phyloP scores from a whole-genome alignment of 306 rosid genomes.

The Benincasa hispida region DNA sequence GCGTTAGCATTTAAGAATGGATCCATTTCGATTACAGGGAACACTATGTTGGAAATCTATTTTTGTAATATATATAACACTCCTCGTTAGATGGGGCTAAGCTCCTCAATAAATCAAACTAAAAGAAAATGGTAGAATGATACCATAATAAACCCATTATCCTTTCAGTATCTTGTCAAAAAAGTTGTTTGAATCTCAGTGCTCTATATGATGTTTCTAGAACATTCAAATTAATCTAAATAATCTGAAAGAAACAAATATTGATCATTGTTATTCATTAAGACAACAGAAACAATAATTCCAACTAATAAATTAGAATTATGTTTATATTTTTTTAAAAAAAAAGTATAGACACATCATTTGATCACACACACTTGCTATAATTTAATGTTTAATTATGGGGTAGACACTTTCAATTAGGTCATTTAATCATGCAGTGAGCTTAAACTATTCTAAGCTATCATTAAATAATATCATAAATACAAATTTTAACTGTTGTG shows the following conservation, averaged over 20 bases:
- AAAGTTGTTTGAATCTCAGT: not conserved
- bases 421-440: not conserved
- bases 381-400: not conserved
- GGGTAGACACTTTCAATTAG: not conserved
- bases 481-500: too few species aligned
- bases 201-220: too few species aligned
- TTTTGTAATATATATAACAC: too few species aligned
- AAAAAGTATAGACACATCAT: not conserved
- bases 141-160: too few species aligned
- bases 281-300: too few species aligned
- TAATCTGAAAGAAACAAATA: not conserved
- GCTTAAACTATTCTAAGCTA: not conserved
- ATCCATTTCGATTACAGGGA: conserved; percentile 69
- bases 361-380: not conserved
- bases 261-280: not conserved
- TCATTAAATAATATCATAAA: too few species aligned
- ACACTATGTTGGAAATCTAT: conserved; percentile 82
- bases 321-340: too few species aligned
- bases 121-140: too few species aligned
- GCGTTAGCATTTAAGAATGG: conserved; percentile 37
- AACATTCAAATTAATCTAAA: not conserved
- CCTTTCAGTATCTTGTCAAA: not conserved
- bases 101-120: too few species aligned
- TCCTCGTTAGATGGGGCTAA: too few species aligned
- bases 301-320: too few species aligned